Conservation (phyloP, 2,329 filamentous ascomycete species). For the Aspergillus oerlinghausenensis region DNA sequence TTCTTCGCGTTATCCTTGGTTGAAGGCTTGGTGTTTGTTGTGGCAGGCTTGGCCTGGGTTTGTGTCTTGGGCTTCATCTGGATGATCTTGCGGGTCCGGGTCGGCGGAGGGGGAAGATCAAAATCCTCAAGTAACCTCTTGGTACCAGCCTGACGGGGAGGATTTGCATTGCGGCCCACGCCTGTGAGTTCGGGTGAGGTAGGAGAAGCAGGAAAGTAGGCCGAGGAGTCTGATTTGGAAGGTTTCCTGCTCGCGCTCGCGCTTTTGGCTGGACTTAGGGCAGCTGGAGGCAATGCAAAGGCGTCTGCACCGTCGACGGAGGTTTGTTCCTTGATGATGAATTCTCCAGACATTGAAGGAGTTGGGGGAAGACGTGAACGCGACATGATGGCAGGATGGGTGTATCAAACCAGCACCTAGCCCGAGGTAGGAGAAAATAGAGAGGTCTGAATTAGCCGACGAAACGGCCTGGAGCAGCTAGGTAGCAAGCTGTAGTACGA, state of each 20-base stretch:
- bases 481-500: constrained; percentile 3
- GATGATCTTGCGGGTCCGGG: constrained; percentile 89
- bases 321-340: constrained; percentile 34
- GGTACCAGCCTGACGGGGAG: constrained; percentile 28
- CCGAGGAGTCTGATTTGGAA: constrained; percentile 25
- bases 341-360: constrained; percentile 36
- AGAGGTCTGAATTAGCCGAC: background rate
- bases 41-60: constrained; percentile 44
- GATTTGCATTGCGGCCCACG: constrained; percentile 18
- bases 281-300: constrained; percentile 35
- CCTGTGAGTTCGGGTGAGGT: constrained; percentile 27
- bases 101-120: constrained; percentile 84
- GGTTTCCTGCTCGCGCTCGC: constrained; percentile 22
- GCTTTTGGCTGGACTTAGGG: constrained; percentile 24
- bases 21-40: constrained; percentile 15
- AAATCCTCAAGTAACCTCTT: constrained; percentile 52
- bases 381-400: constrained; percentile 23
- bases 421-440: background rate
- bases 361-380: constrained; percentile 32
- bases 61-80: constrained; percentile 77
- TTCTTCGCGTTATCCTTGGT: constrained; percentile 23
- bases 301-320: constrained; percentile 26
- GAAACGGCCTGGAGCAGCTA: background rate
- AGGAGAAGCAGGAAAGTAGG: constrained; percentile 30
- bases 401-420: background rate